Conservation (phyloP, 2,329 filamentous ascomycete genomes). For the Penicillium sp. region DNA sequence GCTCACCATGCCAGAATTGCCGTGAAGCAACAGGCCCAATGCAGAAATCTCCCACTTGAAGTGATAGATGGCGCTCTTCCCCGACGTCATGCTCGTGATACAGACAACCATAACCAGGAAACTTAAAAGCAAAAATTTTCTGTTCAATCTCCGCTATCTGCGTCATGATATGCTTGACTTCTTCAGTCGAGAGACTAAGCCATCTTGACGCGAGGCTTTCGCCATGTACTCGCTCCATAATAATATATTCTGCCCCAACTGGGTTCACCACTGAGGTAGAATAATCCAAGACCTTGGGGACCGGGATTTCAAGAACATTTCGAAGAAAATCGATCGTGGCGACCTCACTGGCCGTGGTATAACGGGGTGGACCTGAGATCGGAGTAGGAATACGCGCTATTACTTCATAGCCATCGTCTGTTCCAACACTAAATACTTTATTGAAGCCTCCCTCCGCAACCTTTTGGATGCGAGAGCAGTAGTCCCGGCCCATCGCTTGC, state of each 20-base stretch:
- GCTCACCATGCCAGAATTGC: constrained; percentile 28
- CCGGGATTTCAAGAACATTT: constrained; percentile 28
- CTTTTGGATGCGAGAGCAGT: not conserved
- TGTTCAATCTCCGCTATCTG: constrained; percentile 24
- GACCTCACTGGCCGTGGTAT: constrained; percentile 27
- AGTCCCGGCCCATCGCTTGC: not conserved
- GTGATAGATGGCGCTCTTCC: constrained; percentile 16
- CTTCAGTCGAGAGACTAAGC: constrained; percentile 23
- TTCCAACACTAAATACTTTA: constrained; percentile 25
- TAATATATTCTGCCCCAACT: constrained; percentile 40
- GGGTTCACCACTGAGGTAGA: constrained; percentile 32
- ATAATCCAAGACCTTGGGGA: constrained; percentile 36
- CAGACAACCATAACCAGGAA: constrained; percentile 26
- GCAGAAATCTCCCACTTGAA: constrained; percentile 20
- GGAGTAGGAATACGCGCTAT: constrained; percentile 26
- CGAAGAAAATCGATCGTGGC: constrained; percentile 26
- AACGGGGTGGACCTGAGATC: constrained; percentile 24
- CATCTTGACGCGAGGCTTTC: constrained; percentile 26
- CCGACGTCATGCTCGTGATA: constrained; percentile 23
- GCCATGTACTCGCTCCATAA: constrained; percentile 40
- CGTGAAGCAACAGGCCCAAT: constrained; percentile 25
- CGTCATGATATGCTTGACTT: constrained; percentile 23
- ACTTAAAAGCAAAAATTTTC: constrained; percentile 24
- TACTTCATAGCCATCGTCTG: constrained; percentile 21
- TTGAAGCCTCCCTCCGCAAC: constrained; percentile 21